phyloP scores from a whole-genome alignment of 1,139 yeast species.

The Pichia sp. region DNA sequence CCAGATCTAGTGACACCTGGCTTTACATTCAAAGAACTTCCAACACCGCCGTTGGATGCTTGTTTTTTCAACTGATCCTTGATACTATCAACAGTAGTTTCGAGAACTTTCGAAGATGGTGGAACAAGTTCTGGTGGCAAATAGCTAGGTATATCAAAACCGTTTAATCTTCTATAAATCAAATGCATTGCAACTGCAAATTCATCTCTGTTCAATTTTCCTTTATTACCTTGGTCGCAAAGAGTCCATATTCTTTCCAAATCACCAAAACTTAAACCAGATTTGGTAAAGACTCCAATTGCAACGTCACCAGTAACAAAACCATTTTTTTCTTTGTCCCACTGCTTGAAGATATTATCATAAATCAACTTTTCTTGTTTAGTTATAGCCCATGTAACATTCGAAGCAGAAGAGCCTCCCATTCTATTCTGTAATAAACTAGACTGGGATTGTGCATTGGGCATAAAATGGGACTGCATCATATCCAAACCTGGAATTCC shows the following conservation, averaged over 20 bases:
- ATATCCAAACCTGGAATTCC: constrained; percentile 75
- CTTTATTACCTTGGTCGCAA: constrained; percentile 65
- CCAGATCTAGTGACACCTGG: constrained; percentile 38
- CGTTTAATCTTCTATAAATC: constrained; percentile 70
- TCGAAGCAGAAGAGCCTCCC: constrained; percentile 49
- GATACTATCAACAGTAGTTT: constrained; percentile 46
- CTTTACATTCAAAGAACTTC: constrained; percentile 16
- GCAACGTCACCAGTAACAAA: constrained; percentile 77
- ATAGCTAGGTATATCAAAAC: constrained; percentile 65
- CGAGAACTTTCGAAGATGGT: constrained; percentile 66
- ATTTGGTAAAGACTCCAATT: constrained; percentile 80
- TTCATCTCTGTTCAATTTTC: constrained; percentile 71
- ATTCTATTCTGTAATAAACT: constrained; percentile 45
- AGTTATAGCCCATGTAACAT: constrained; percentile 70
- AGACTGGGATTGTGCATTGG: constrained; percentile 42
- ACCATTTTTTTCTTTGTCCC: constrained; percentile 72
- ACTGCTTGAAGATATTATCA: constrained; percentile 82
- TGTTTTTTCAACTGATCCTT: constrained; percentile 41
- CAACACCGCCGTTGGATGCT: constrained; percentile 22
- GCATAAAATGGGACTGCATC: constrained; percentile 73
- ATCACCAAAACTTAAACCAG: constrained; percentile 81
- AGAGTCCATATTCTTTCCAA: constrained; percentile 88
- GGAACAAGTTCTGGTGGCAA: constrained; percentile 74
- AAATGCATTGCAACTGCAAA: constrained; percentile 83
- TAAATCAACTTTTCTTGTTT: constrained; percentile 83